Conservation (phyloP, 345 rosid species). For the Luvunga scandens region DNA sequence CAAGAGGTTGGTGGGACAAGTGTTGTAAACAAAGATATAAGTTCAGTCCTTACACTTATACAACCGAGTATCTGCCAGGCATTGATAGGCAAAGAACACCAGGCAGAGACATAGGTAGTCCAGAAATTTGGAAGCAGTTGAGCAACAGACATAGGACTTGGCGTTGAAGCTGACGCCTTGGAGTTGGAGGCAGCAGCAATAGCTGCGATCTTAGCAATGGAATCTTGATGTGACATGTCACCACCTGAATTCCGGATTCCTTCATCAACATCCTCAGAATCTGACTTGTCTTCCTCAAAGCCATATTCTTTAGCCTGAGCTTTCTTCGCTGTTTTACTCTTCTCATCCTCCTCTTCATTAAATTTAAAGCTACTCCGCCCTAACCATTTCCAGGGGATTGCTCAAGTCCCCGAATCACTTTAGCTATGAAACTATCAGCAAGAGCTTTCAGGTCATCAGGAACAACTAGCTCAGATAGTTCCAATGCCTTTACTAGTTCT, state of each 20-base stretch:
- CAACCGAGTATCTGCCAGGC: slow-evolving; percentile 79
- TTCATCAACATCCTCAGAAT: slow-evolving; percentile 94
- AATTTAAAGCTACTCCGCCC: slow-evolving; percentile 98
- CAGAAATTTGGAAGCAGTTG: slow-evolving; percentile 47
- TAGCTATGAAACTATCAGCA: slow-evolving; percentile 84
- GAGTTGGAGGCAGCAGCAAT: slow-evolving; percentile 55
- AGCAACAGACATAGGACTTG: slow-evolving; percentile 31
- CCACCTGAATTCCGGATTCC: slow-evolving; percentile 90
- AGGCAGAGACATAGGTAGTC: slow-evolving; percentile 40
- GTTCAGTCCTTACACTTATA: slow-evolving; percentile 55
- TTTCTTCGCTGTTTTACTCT: slow-evolving; percentile 87
- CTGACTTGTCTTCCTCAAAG: slow-evolving; percentile 94
- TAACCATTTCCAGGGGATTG: slow-evolving; percentile 97
- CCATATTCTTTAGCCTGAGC: slow-evolving; percentile 97
- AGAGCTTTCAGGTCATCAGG: slow-evolving; percentile 85
- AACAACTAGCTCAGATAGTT: slow-evolving; percentile 94
- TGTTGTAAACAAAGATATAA: slow-evolving; percentile 91
- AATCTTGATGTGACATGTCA: slow-evolving; percentile 74
- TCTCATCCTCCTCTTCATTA: slow-evolving; percentile 95
- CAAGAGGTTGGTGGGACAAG: slow-evolving; percentile 95
- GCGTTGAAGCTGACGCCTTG: slow-evolving; percentile 33
- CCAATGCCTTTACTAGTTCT: slow-evolving; percentile 86
- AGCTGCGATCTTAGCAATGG: slow-evolving; percentile 70
- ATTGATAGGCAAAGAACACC: slow-evolving; percentile 32
- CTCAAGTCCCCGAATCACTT: slow-evolving; percentile 91